phyloP scores from a whole-genome alignment of 306 rosid species.

The Abrus precatorius region DNA sequence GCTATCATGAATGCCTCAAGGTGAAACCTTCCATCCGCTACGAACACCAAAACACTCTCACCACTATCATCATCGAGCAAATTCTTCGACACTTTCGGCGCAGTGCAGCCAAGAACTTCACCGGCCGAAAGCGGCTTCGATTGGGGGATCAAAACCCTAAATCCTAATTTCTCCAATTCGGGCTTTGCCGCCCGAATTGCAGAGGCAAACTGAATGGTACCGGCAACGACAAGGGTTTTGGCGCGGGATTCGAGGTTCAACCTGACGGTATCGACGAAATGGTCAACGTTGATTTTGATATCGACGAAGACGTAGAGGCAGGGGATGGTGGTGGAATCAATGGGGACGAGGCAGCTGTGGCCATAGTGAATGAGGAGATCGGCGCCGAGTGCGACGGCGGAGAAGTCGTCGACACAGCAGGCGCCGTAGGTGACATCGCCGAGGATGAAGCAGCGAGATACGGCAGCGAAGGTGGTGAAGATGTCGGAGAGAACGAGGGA shows the following conservation, averaged over 20 bases:
- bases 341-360: conserved; percentile 95
- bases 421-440: conserved; percentile 92
- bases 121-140: conserved; percentile 91
- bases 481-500: conserved; percentile 84
- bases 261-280: conserved; percentile 64
- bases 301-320: conserved; percentile 94
- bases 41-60: conserved; percentile 72
- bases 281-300: conserved; percentile 70
- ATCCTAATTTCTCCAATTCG: conserved; percentile 76
- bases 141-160: conserved; percentile 81
- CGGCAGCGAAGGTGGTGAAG: conserved; percentile 76
- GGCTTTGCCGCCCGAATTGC: conserved; percentile 78
- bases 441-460: conserved; percentile 69
- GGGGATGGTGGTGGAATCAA: conserved; percentile 78
- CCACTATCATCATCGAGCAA: conserved; percentile 42
- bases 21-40: conserved; percentile 94
- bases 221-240: conserved; percentile 69
- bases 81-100: conserved; percentile 66
- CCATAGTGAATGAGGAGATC: conserved; percentile 86
- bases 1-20: conserved; percentile 96
- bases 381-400: conserved; percentile 75
- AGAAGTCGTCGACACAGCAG: conserved; percentile 83
- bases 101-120: conserved; percentile 93
- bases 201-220: conserved; percentile 87
- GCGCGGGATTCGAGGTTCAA: conserved; percentile 55